These are phyloP conservation scores for Ogataea methylovora DNA, from an alignment of 805 yeast species.

Conservation along the genomic window DNA sequence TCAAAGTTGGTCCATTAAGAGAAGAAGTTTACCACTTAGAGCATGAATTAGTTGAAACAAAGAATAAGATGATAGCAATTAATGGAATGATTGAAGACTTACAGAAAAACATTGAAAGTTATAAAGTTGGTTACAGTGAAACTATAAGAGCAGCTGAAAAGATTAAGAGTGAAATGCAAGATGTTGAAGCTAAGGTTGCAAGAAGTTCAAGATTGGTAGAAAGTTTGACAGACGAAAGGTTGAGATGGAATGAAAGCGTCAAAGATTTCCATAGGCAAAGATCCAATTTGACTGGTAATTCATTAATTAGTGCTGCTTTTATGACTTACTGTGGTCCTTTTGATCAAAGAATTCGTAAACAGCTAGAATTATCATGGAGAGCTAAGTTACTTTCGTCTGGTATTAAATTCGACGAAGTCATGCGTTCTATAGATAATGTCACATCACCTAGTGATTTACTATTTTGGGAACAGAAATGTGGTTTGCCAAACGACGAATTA, in stretches of 20 bases:
- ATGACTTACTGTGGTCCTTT: slow-evolving; percentile 50
- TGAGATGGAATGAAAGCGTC: slow-evolving; percentile 67
- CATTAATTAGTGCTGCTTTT: slow-evolving; percentile 56
- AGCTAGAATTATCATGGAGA: slow-evolving; percentile 14
- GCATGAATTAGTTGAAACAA: slow-evolving; percentile 49
- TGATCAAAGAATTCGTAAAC: slow-evolving; percentile 29
- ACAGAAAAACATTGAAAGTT: slow-evolving; percentile 57
- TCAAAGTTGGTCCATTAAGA: slow-evolving; percentile 65
- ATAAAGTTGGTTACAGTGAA: slow-evolving; percentile 60
- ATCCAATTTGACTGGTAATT: slow-evolving; percentile 51
- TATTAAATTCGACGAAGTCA: slow-evolving; percentile 32
- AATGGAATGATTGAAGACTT: slow-evolving; percentile 76
- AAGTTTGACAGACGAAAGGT: slow-evolving; percentile 57
- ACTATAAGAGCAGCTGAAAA: slow-evolving; percentile 75
- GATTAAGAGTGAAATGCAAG: slow-evolving; percentile 62
- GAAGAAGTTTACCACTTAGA: slow-evolving; percentile 59
- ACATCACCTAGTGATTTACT: slow-evolving; percentile 32
- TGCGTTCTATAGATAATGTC: slow-evolving; percentile 29
- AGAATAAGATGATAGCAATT: slow-evolving; percentile 65
- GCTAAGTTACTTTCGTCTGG: slow-evolving; percentile 24
- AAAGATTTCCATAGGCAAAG: slow-evolving; percentile 39
- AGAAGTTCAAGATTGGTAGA: slow-evolving; percentile 59
- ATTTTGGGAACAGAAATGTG: slow-evolving; percentile 42
- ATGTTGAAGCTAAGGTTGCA: slow-evolving; percentile 50
- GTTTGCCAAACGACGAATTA: slow-evolving; percentile 51